Base-by-base conservation (phyloP, 192 early-diverging fungal species). In the Dimargaris verticillata region DNA sequence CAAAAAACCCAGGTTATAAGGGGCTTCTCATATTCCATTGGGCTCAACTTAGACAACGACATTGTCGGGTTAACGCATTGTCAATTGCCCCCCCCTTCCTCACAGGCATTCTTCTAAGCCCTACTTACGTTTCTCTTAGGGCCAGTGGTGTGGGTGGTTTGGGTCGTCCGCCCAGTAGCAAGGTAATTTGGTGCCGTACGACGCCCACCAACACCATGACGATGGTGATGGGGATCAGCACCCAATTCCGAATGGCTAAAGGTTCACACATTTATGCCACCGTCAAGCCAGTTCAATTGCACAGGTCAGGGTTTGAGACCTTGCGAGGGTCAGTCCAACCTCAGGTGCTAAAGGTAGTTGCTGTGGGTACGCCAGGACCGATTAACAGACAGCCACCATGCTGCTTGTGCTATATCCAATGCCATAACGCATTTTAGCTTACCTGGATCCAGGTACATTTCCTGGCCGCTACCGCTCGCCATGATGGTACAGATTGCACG, bases 151-250 rank as follows among this genome's bases (percentile, higher is more conserved):
- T 78, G 42, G 84, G 80, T 63, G 82, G 76, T 69, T 91, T 92
- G 44, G 91, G 87, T 55, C 81, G 65, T 28, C 88, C 84, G 54
- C 79, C 84, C 68, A 97, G 72, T n/a, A 97, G 78, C 60, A 89
- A 77, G 28, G 92, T 93, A 59, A 94, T 81, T 67, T 92, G 81
- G 75, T 96, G 89, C 28, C 95, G 76, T 65, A 96, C 75, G n/a
- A 98, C 72, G 59, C 95, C 95, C 26, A 95, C 91, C 62, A 98
- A 78, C 28, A 98, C 81, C 95, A 98, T 98, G 66, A 95, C 92
- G 26, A 93, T 61, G 80, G 94, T 93, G 68, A 98, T 96, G 20
- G 95, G 93, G 45, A 98, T 83, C 61, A 98, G 78, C 7, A 97
- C 92, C 94, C 92, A 90, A 71, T 88, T 79, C 53, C 88, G 79